Base-by-base conservation (phyloP, 2,329 filamentous ascomycete genomes). In the Pseudomassariella vexata region DNA sequence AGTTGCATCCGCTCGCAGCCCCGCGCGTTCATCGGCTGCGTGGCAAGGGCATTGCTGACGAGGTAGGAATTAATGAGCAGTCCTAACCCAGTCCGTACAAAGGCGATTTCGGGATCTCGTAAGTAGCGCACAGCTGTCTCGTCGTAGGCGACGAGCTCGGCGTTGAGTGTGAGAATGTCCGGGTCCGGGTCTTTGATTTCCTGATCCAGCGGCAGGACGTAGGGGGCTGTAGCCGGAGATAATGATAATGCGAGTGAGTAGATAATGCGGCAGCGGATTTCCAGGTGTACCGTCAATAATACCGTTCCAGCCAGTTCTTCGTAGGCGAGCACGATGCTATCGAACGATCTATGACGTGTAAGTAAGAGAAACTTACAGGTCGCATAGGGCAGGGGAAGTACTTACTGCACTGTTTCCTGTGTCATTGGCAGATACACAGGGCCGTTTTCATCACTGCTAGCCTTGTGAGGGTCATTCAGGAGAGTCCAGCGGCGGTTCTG, bases 1-100 rank as follows among this genome's bases (percentile, higher is more conserved):
- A 96, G 76, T 55, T 88, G 82, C 76, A 98, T 88, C 22, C 88
- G 76, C n/a, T 80, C 78, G 38, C 82, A 85, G 24, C 92, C 92
- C 47, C 83, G 76, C 22, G 63, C 65, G 56, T 98, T 95, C 79
- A 98, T 90, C 6, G 82, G 79, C 30, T 79, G 78, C 26, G 90
- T 83, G 51, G 76, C 73, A 12, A 70, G 65, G 2, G 80, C 77
- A 41, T 84, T 84, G 38, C 78, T 66, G 22, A 95, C 77, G 3
- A 96, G 77, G 50, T 83, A 85, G 7, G 70, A 68, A 54, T 94
- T 89, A 45, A 92, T 82, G 14, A 96, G 76, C 12, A 79, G 63
- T 6, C 84, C 80, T 3, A 96, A 70, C 1, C 88, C 85, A 0
- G 69, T 76, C 6, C 85, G 80, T 38, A 96, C 76, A 57, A 92